Conservation (phyloP, 352 stramenopile species). For the Phytophthora ohioensis region DNA sequence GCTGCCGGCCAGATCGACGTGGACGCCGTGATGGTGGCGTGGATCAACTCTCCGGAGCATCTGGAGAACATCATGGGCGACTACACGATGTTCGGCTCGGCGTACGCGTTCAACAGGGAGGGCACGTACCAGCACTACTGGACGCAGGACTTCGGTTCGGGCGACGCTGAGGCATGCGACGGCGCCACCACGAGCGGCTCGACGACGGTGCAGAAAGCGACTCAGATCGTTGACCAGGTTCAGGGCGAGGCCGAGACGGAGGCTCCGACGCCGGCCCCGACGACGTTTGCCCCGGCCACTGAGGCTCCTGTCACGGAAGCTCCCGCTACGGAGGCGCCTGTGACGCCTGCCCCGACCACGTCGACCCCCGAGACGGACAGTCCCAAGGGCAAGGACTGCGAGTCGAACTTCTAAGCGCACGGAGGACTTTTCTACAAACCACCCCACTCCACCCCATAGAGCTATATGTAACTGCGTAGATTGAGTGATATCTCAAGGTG, state of each 20-base stretch:
- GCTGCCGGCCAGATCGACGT: slow-evolving; percentile 42
- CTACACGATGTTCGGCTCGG: slow-evolving; percentile 49
- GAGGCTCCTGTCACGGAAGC: background rate
- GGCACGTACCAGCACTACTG: slow-evolving; percentile 59
- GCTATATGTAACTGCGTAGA: slow-evolving; percentile 25
- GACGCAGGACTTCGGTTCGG: slow-evolving; percentile 65
- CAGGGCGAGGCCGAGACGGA: slow-evolving; percentile 20
- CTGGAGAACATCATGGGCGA: slow-evolving; percentile 49
- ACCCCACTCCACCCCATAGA: background rate
- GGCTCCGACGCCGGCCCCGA: slow-evolving; percentile 22
- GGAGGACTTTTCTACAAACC: background rate
- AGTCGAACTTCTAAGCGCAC: slow-evolving; percentile 30
- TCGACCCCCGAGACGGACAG: background rate
- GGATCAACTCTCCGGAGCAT: slow-evolving; percentile 48
- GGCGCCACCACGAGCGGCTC: slow-evolving; percentile 10
- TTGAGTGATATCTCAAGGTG: slow-evolving; percentile 26
- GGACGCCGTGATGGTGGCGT: slow-evolving; percentile 46
- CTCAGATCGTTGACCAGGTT: slow-evolving; percentile 24
- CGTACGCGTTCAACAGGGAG: slow-evolving; percentile 39
- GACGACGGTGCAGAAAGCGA: slow-evolving; percentile 13
- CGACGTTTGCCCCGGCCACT: slow-evolving; percentile 13
- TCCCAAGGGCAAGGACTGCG: slow-evolving; percentile 30
- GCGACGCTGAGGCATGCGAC: slow-evolving; percentile 41
- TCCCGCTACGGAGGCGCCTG: background rate
- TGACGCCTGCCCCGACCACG: slow-evolving; percentile 7